Base-by-base conservation (phyloP, 768 basidiomycete species). In the Cystobasidium onofrii region DNA sequence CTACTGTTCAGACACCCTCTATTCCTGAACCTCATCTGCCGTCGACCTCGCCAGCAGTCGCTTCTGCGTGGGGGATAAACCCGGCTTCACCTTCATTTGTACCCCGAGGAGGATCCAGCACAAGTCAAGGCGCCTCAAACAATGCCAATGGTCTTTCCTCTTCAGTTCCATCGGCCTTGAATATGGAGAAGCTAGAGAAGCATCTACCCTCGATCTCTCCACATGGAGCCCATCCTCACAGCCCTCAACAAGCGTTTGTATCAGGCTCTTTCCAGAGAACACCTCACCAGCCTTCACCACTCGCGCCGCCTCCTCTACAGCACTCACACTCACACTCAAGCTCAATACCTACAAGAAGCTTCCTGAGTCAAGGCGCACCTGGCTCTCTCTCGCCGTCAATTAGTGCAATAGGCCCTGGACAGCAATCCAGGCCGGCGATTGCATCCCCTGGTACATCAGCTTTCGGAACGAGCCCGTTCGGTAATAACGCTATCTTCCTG, bases 381-480 rank as follows among this genome's bases (percentile, higher is more conserved):
- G 52, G 52, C 52, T 34, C 57, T 12, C 57, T 60, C 4, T 60
- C 57, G 33, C 57, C 57, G 31, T 60, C 57, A 29, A 15, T 29
- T 20, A 27, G 33, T 60, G 25, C 57, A 60, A 27, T 29, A 17
- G 25, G 17, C 4, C 25, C 39, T 6, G 54, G 13, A 64, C 63
- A 34, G 39, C 63, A 64, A 3, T 34, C 36, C 18, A 12, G 25
- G 18, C 4, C 33, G 23, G 17, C 34, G 15, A 39, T 13, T 6
- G 23, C 29, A 15, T 60, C 57, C 3, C 33, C 57, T 27, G 57
- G 63, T 25, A 46, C 31, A 12, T 36, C 34, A 31, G 57, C 57
- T 31, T 71, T 71, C 55, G 69, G 69, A 10, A 71, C 69, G 2
- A 41, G 36, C n/a, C 69, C 69, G 25, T 71, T 71, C 39, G 69